These are phyloP conservation scores for Dactylellina sp. DNA, from an alignment of 2,329 filamentous ascomycete species.

Conservation along the genomic window DNA sequence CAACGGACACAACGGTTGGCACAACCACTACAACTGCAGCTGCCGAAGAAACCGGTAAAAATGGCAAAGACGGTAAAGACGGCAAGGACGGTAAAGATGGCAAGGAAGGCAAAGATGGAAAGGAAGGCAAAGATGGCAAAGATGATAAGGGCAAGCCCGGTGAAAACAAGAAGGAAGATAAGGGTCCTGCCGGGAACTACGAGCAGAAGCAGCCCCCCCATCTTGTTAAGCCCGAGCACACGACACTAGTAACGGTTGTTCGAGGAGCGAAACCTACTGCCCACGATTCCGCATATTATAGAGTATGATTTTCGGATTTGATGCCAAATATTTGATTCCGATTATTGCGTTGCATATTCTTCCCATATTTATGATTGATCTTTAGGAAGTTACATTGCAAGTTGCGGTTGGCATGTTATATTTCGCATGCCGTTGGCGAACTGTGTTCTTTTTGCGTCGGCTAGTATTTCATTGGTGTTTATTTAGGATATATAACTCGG, in stretches of 20 bases:
- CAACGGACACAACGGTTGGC: slow-evolving; percentile 1
- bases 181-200: not conserved
- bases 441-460: not conserved
- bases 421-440: not conserved
- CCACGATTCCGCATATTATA: slow-evolving; percentile 4
- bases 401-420: not conserved
- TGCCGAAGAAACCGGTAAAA: not conserved
- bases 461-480: slow-evolving; percentile 1
- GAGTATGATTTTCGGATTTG: not conserved
- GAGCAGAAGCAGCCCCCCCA: slow-evolving; percentile 14
- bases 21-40: not conserved
- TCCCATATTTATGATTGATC: slow-evolving; percentile 10
- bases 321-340: not conserved
- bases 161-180: slow-evolving; percentile 9
- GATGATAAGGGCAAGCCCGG: not conserved
- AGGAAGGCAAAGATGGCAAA: not conserved
- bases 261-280: slow-evolving; percentile 23
- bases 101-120: not conserved
- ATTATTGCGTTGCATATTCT: not conserved
- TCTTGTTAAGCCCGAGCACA: slow-evolving; percentile 9
- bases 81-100: slow-evolving; percentile 9
- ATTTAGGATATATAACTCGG: too few species aligned
- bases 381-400: not conserved
- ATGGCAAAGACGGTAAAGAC: slow-evolving; percentile 9
- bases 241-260: slow-evolving; percentile 36